A percentile compares a stretch with the other conserved stretches of the same genome.
These are phyloP conservation scores for Jatropha curcas DNA, from an alignment of 345 rosid genomes.

Conservation along the genomic window DNA sequence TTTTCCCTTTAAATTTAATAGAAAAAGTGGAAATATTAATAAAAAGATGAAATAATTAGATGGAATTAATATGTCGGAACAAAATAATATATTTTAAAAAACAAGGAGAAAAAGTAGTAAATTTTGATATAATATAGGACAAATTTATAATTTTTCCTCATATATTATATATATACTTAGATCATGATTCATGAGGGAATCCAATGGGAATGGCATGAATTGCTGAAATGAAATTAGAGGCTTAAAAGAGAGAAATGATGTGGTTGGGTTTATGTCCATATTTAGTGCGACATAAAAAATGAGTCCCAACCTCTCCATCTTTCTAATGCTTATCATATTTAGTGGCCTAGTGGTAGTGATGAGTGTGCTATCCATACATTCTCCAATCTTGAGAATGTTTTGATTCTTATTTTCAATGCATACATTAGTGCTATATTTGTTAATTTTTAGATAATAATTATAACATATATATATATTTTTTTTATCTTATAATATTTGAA, in stretches of 20 bases:
- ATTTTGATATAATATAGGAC: too few species aligned
- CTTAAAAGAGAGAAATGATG: constrained; percentile 20
- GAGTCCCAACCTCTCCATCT: constrained; percentile 27
- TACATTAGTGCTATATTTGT: neutral
- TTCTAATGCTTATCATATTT: constrained; percentile 11
- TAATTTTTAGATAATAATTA: too few species aligned
- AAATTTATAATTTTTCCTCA: too few species aligned
- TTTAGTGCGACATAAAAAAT: constrained; percentile 40
- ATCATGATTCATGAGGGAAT: constrained; percentile 22
- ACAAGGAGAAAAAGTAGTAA: too few species aligned
- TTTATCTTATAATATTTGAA: too few species aligned
- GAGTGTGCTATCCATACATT: constrained; percentile 3
- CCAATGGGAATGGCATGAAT: neutral
- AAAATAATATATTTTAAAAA: too few species aligned
- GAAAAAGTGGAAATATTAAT: too few species aligned
- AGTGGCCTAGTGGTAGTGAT: constrained; percentile 18
- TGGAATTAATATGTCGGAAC: too few species aligned
- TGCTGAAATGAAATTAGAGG: constrained; percentile 10
- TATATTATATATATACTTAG: too few species aligned
- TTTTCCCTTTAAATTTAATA: too few species aligned
- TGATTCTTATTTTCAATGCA: neutral
- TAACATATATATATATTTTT: too few species aligned
- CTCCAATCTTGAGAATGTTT: neutral
- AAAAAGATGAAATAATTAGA: too few species aligned
- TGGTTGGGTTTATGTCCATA: constrained; percentile 41